Conservation (phyloP, 2,329 filamentous ascomycete species). For the Exophiala spinifera region DNA sequence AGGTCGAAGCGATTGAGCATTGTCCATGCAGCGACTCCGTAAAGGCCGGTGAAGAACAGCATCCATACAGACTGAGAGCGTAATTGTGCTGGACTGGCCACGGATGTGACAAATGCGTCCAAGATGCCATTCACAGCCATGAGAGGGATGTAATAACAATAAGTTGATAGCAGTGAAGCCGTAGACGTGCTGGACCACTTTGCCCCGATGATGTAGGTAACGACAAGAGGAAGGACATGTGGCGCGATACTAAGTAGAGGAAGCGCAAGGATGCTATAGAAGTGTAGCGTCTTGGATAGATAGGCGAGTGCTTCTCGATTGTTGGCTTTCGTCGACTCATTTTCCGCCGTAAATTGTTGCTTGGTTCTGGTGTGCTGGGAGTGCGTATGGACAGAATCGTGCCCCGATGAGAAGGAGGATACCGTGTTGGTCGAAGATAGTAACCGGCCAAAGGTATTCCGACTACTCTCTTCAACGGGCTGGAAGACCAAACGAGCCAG, state of each 20-base stretch:
- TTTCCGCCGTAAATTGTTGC: too few relatives aligned
- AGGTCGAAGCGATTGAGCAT: constrained; percentile 61
- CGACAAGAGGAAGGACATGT: constrained; percentile 66
- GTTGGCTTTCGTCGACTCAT: neutral
- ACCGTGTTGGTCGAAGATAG: constrained; percentile 43
- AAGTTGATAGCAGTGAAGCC: constrained; percentile 68
- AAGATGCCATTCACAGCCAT: constrained; percentile 87
- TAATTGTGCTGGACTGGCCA: constrained; percentile 72
- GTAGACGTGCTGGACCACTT: constrained; percentile 74
- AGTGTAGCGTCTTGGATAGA: constrained; percentile 57
- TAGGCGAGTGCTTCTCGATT: constrained; percentile 27
- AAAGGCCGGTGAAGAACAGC: constrained; percentile 73
- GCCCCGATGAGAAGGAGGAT: too few relatives aligned
- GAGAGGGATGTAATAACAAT: constrained; percentile 91
- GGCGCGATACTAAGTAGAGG: constrained; percentile 70
- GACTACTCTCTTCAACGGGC: constrained; percentile 88
- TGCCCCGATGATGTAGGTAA: constrained; percentile 71
- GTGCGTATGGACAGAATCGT: too few relatives aligned
- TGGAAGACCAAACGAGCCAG: constrained; percentile 87
- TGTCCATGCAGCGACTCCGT: constrained; percentile 63
- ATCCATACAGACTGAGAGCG: constrained; percentile 79
- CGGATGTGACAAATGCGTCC: constrained; percentile 88
- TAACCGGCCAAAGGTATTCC: constrained; percentile 82
- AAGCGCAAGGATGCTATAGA: constrained; percentile 72
- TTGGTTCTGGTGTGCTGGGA: too few relatives aligned